These are phyloP conservation scores for Puccinia horiana DNA, from an alignment of 1,284 basidiomycete genomes.

Conservation along the genomic window DNA sequence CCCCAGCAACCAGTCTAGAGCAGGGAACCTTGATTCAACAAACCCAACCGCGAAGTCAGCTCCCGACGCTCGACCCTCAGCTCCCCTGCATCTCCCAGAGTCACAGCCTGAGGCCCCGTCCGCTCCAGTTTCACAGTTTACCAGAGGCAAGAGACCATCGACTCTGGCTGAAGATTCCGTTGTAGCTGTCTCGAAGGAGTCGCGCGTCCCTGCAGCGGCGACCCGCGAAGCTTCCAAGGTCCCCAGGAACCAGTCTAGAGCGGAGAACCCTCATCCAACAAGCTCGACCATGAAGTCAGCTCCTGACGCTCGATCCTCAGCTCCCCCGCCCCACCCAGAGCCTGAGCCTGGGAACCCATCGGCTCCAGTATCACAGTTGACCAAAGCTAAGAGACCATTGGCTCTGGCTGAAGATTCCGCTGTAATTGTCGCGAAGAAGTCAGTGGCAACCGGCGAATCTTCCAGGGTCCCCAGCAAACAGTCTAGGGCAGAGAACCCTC, in stretches of 20 bases:
- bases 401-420: background rate
- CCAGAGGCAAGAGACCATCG: background rate
- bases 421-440: background rate
- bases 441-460: background rate
- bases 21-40: background rate
- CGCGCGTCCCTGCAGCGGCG: background rate
- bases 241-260: background rate
- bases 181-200: background rate
- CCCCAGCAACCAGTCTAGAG: background rate
- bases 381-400: background rate
- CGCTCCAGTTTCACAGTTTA: background rate
- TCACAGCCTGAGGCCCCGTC: background rate
- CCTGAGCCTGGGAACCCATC: background rate
- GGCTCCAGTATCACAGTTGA: background rate
- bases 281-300: conserved; percentile 10
- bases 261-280: background rate
- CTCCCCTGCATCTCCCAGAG: background rate
- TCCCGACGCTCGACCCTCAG: background rate
- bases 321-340: no score
- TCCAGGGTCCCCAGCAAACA: background rate
- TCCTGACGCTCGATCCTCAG: background rate
- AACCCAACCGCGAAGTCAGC: background rate
- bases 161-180: background rate
- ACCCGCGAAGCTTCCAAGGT: background rate
- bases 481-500: background rate